Percentiles rank a stretch among this genome's conserved stretches.
These are phyloP conservation scores for Colletotrichum costaricense DNA, from an alignment of 2,329 filamentous ascomycete genomes.

Conservation along the genomic window DNA sequence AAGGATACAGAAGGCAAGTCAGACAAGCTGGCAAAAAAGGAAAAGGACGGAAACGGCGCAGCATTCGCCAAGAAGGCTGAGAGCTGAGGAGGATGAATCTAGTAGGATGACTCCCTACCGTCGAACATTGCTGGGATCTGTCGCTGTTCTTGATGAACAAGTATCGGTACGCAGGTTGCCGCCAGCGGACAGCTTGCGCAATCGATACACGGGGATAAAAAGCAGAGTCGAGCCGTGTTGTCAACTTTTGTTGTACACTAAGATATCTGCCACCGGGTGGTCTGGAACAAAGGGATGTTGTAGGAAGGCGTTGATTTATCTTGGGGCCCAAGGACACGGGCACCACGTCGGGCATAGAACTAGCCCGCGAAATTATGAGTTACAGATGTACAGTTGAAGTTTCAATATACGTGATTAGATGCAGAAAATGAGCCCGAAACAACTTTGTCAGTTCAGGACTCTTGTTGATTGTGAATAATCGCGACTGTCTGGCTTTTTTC, in stretches of 20 bases:
- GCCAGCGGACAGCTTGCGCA: background rate
- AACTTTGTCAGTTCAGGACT: background rate
- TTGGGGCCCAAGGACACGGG: background rate
- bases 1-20: constrained; percentile 34
- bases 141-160: background rate
- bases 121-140: background rate
- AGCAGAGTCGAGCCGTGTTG: background rate
- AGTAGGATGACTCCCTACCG: background rate
- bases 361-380: background rate
- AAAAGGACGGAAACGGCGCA: background rate
- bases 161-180: background rate
- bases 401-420: background rate
- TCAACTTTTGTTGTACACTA: background rate
- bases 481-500: too few relatives aligned
- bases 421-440: background rate
- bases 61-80: constrained; percentile 16
- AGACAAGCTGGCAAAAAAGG: constrained; percentile 30
- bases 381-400: background rate
- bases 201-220: background rate
- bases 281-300: background rate
- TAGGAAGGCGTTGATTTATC: constrained; percentile 10
- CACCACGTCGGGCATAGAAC: background rate
- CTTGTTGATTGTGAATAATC: background rate
- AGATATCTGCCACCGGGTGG: background rate
- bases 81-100: background rate